Percentiles rank a stretch among this genome's conserved stretches.
Conservation (phyloP, 148 eudicot species). For the Cornus controversa region DNA sequence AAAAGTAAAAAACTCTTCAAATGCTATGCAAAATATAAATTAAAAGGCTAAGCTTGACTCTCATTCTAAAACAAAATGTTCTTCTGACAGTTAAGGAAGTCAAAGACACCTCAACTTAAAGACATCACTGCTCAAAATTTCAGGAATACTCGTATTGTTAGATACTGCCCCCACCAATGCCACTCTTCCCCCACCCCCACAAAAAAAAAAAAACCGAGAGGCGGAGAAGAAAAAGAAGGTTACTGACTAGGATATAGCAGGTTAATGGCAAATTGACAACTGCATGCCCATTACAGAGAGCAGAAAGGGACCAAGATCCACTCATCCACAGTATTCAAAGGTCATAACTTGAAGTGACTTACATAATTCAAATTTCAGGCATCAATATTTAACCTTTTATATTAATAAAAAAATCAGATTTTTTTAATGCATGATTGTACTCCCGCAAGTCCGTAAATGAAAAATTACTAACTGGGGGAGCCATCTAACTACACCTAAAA, state of each 20-base stretch:
- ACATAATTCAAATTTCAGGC: background rate
- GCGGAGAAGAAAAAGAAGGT: background rate
- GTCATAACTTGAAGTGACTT: background rate
- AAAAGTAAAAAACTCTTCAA: no score
- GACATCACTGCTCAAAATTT: no score
- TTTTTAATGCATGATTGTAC: background rate
- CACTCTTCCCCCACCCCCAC: background rate
- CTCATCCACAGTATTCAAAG: background rate
- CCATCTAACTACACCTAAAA: background rate
- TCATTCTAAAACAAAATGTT: background rate
- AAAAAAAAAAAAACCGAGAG: no score
- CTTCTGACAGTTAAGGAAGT: no score
- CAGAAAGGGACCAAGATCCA: background rate
- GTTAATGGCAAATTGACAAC: background rate
- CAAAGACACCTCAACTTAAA: no score
- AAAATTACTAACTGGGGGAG: background rate
- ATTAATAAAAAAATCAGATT: background rate
- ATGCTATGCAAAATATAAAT: no score
- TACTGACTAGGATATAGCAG: background rate
- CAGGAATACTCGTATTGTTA: no score
- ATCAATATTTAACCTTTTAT: background rate
- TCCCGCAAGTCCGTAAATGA: background rate
- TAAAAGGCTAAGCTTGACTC: background rate
- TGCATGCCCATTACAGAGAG: background rate
- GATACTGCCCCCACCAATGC: no score